Percentiles rank a stretch among this genome's conserved stretches.
Conservation (phyloP, 192 early-diverging fungal genomes). For the Mycoemilia scoparia region DNA sequence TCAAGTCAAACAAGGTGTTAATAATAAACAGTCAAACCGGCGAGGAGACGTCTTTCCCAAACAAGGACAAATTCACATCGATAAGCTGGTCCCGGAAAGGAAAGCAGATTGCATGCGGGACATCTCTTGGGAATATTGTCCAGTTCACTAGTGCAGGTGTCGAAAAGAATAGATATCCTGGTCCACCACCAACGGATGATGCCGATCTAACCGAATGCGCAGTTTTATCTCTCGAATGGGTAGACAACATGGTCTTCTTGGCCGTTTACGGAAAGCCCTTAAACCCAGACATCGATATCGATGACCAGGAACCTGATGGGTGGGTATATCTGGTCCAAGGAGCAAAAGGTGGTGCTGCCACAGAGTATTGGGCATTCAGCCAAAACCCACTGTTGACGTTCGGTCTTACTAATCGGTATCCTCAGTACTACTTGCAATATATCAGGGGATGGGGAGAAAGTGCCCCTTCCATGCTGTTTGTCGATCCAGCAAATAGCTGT, state of each 20-base stretch:
- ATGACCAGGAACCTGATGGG: constrained; percentile 10
- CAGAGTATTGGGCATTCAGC: constrained; percentile 29
- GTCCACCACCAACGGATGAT: constrained; percentile 21
- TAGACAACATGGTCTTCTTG: constrained; percentile 50
- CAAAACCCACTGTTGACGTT: constrained; percentile 39
- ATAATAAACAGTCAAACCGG: constrained; percentile 21
- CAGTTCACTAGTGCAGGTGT: constrained; percentile 46
- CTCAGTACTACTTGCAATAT: constrained; percentile 16
- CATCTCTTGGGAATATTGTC: constrained; percentile 31
- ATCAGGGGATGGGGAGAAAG: constrained; percentile 17
- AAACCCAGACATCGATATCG: constrained; percentile 7
- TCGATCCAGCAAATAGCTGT: constrained; percentile 5
- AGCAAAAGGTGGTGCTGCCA: constrained; percentile 12
- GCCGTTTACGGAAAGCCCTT: constrained; percentile 39
- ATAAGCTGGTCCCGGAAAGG: constrained; percentile 81
- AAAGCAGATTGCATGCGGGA: constrained; percentile 70
- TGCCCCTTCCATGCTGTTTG: constrained; percentile 18
- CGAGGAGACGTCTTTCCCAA: constrained; percentile 11
- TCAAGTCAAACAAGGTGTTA: constrained; percentile 15
- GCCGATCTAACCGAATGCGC: constrained; percentile 6
- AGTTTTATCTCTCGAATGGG: constrained; percentile 57
- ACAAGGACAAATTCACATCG: constrained; percentile 19
- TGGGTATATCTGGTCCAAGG: constrained; percentile 41
- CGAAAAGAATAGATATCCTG: constrained; percentile 31
- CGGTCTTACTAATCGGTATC: constrained; percentile 23